phyloP scores from a whole-genome alignment of 345 rosid species.

The Brassica juncea region DNA sequence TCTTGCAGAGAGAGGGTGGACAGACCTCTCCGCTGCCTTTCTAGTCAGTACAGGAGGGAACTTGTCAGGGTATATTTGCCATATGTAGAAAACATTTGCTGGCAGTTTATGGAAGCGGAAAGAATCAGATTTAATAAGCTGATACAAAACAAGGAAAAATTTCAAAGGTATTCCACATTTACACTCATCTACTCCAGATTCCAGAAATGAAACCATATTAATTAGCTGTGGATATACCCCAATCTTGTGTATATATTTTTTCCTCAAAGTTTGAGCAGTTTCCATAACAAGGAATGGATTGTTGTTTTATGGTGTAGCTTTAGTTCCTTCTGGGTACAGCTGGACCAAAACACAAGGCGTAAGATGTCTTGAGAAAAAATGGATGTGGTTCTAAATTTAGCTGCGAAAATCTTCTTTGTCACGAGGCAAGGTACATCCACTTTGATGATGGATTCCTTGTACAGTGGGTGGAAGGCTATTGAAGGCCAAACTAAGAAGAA shows the following conservation, averaged over 20 bases:
- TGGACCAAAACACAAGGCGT: constrained; percentile 68
- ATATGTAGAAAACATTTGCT: constrained; percentile 85
- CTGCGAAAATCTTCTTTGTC: constrained; percentile 84
- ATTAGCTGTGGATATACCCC: neutral
- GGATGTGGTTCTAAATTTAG: constrained; percentile 76
- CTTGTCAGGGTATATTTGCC: constrained; percentile 87
- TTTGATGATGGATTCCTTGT: constrained; percentile 97
- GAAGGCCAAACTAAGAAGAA: constrained; percentile 73
- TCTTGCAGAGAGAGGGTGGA: constrained; percentile 81
- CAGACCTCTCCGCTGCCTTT: constrained; percentile 92
- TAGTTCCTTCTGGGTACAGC: constrained; percentile 78
- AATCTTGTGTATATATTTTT: neutral
- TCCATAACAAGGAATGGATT: constrained; percentile 1
- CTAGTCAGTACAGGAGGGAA: constrained; percentile 79
- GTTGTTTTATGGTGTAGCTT: constrained; percentile 57
- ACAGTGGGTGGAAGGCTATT: constrained; percentile 94
- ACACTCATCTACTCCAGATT: constrained; percentile 6
- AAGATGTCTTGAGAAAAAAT: constrained; percentile 81
- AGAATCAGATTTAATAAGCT: constrained; percentile 68
- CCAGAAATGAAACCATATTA: neutral
- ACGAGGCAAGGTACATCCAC: constrained; percentile 96
- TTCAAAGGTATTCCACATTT: constrained; percentile 67
- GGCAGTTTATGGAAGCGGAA: constrained; percentile 83
- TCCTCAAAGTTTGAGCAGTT: constrained; percentile 10
- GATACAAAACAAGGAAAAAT: constrained; percentile 76